Evolutionary conservation across 768 basidiomycete species (phyloP).

Genomic region (Thelephora aurantiotincta): DNA sequence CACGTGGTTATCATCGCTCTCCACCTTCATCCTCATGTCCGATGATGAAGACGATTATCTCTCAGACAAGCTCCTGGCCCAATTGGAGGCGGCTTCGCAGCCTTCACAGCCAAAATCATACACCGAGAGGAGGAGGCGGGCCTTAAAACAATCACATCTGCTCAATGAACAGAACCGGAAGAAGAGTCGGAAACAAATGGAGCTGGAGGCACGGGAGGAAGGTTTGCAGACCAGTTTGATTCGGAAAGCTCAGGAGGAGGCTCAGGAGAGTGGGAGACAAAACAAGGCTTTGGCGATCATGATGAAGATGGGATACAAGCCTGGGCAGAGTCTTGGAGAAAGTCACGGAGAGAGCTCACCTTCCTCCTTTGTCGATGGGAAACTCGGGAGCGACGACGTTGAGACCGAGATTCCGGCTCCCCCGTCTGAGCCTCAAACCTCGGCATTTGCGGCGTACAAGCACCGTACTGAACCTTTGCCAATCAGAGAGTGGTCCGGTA

Average conservation of each 20-base stretch:
- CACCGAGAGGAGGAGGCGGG: constrained; percentile 54
- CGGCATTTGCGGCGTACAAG: constrained; percentile 5
- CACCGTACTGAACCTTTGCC: constrained; percentile 60
- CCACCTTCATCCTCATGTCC: constrained; percentile 31
- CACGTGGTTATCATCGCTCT: not conserved
- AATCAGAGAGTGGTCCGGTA: constrained; percentile 73
- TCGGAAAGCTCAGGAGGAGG: constrained; percentile 53
- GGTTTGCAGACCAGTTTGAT: constrained; percentile 73
- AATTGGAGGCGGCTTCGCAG: constrained; percentile 18
- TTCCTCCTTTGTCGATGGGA: not conserved
- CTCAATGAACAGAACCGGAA: constrained; percentile 55
- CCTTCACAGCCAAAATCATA: constrained; percentile 45
- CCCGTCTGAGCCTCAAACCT: constrained; percentile 1
- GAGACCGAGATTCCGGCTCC: not conserved
- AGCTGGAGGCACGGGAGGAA: constrained; percentile 63
- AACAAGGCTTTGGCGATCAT: constrained; percentile 82
- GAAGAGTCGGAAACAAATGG: constrained; percentile 55
- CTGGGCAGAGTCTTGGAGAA: constrained; percentile 64
- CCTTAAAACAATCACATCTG: constrained; percentile 35
- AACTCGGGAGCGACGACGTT: no score
- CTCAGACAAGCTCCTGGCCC: constrained; percentile 68
- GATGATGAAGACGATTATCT: constrained; percentile 78
- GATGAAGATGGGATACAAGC: constrained; percentile 90
- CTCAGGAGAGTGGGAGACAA: constrained; percentile 28
- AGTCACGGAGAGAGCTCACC: constrained; percentile 13